Conservation (phyloP, 257 asterid genomes). For the Eucommia ulmoides region DNA sequence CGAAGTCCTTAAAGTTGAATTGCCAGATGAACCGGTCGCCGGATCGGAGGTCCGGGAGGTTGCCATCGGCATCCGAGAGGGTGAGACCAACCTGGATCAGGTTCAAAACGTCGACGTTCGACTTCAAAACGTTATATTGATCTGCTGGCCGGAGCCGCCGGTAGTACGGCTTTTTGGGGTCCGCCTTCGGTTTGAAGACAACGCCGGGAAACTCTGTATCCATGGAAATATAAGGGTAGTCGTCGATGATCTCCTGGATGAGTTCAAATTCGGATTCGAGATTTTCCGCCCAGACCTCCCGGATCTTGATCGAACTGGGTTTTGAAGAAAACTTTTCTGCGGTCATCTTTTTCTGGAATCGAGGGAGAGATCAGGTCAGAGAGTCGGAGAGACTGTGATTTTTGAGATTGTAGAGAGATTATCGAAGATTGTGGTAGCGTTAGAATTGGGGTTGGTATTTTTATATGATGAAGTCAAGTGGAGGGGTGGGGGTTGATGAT, state of each 20-base stretch:
- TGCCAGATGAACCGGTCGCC: conserved; percentile 19
- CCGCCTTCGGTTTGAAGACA: neutral
- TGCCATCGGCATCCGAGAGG: neutral
- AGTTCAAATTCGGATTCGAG: neutral
- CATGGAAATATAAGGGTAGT: neutral
- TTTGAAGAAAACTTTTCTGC: no score
- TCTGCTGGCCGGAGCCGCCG: neutral
- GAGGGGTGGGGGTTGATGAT: no score
- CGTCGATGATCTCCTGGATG: neutral
- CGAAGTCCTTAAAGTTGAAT: conserved; percentile 71
- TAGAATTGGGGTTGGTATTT: no score
- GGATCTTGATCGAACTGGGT: no score
- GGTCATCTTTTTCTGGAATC: no score
- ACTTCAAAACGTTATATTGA: no score
- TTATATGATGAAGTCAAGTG: no score
- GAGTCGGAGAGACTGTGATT: no score
- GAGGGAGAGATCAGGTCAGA: no score
- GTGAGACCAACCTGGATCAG: neutral
- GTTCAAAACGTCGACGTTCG: neutral
- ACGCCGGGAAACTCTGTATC: conserved; percentile 21
- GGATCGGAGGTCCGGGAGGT: neutral
- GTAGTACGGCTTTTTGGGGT: neutral
- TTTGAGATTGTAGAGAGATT: no score
- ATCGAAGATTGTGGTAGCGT: no score
- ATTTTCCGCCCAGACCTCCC: neutral